Conservation (phyloP, 2,329 filamentous ascomycete genomes). For the Mycosphaerella arachidis region DNA sequence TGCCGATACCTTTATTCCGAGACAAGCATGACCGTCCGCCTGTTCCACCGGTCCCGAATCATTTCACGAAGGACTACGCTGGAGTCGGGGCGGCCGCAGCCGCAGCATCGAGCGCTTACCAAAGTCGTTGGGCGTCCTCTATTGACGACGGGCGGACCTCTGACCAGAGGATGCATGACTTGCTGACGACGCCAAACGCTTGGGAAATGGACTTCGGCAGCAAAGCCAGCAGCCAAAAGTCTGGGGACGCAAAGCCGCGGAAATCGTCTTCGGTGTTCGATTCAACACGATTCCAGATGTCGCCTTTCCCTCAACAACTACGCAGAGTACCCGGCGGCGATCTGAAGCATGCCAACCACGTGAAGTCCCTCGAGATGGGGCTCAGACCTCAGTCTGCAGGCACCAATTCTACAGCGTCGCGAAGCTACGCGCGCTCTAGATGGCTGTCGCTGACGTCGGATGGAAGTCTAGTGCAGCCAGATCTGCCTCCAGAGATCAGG, state of each 20-base stretch:
- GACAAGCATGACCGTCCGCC: conserved; percentile 10
- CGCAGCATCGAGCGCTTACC: neutral
- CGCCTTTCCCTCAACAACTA: conserved; percentile 35
- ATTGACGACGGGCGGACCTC: conserved; percentile 11
- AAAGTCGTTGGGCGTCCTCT: neutral
- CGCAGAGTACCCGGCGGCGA: conserved; percentile 47
- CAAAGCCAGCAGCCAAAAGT: neutral
- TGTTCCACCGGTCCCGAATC: conserved; percentile 7
- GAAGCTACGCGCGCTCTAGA: conserved; percentile 10
- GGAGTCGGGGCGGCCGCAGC: conserved; percentile 3
- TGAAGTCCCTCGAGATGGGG: conserved; percentile 42
- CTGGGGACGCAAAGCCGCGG: neutral
- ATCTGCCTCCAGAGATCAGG: conserved; percentile 15
- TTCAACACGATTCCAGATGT: conserved; percentile 23
- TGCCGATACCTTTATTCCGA: conserved; percentile 25
- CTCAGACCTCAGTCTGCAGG: conserved; percentile 42
- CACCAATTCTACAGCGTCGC: conserved; percentile 22
- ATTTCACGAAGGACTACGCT: conserved; percentile 1
- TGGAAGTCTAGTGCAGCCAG: neutral
- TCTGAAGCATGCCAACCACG: conserved; percentile 43
- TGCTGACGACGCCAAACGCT: conserved; percentile 21
- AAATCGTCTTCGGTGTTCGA: conserved; percentile 32
- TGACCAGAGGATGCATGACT: conserved; percentile 24
- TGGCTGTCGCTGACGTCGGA: neutral
- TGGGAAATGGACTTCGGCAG: conserved; percentile 18